Conservation (phyloP, 2,329 filamentous ascomycete genomes). For the Fusarium sp. region DNA sequence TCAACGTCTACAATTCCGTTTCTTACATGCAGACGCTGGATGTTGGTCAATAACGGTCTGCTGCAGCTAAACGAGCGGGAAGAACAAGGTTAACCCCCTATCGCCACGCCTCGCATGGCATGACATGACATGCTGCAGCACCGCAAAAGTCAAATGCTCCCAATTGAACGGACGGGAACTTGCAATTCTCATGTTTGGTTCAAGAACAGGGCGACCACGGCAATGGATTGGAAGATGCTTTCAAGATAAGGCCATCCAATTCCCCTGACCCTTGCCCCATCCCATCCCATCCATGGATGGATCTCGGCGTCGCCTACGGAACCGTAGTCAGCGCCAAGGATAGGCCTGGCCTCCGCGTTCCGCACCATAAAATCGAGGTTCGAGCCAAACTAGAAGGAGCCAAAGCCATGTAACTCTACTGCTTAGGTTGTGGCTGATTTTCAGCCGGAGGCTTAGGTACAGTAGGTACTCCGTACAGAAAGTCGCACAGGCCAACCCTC, state of each 20-base stretch:
- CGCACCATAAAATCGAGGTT: slow-evolving; percentile 30
- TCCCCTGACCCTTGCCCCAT: slow-evolving; percentile 1
- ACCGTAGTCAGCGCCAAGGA: slow-evolving; percentile 21
- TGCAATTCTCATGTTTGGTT: too few relatives aligned
- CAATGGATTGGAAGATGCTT: background rate
- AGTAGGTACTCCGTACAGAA: background rate
- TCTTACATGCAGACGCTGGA: background rate
- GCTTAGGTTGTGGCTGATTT: slow-evolving; percentile 24
- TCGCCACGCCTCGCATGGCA: background rate
- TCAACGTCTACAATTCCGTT: slow-evolving; percentile 2
- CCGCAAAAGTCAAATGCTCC: too few relatives aligned
- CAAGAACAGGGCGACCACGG: too few relatives aligned
- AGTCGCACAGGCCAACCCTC: slow-evolving; percentile 24
- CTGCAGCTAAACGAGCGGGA: background rate
- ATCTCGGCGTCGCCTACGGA: slow-evolving; percentile 6
- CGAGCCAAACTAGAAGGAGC: slow-evolving; percentile 22
- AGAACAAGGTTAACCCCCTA: background rate
- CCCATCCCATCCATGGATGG: background rate
- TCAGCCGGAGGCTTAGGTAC: slow-evolving; percentile 3
- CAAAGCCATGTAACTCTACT: slow-evolving; percentile 28
- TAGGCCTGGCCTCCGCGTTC: slow-evolving; percentile 13
- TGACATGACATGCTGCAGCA: too few relatives aligned
- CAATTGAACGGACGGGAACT: too few relatives aligned
- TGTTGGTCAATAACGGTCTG: background rate
- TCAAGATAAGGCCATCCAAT: background rate